A percentile compares a stretch with the other conserved stretches of the same genome.
Conservation (phyloP, 768 basidiomycete species). For the Wakefieldia striispora region DNA sequence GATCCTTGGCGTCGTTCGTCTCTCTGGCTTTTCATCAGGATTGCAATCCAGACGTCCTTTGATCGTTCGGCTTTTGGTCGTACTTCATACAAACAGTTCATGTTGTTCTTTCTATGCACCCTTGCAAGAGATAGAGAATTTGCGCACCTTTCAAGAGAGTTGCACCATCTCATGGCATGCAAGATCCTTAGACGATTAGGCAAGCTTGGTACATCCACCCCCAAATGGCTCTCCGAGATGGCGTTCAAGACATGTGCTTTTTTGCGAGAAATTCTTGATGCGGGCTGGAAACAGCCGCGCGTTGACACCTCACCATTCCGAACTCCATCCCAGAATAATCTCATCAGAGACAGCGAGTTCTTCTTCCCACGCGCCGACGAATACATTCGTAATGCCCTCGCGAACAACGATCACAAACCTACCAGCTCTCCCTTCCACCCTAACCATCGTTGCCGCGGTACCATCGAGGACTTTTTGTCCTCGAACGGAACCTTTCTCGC, state of each 20-base stretch:
- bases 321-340: conserved; percentile 1
- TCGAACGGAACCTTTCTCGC: conserved; percentile 2
- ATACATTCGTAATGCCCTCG: conserved; percentile 27
- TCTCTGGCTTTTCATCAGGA: conserved; percentile 34
- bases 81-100: conserved; percentile 45
- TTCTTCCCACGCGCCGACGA: conserved; percentile 29
- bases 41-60: conserved; percentile 28
- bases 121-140: conserved; percentile 20
- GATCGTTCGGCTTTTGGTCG: conserved; percentile 4
- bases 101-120: conserved; percentile 38
- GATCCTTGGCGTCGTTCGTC: conserved; percentile 30
- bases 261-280: conserved; percentile 22
- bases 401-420: conserved; percentile 3
- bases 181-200: conserved; percentile 18
- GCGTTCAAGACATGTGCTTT: conserved; percentile 32
- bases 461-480: no score
- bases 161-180: conserved; percentile 23
- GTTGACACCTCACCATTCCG: conserved; percentile 8
- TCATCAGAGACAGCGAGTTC: conserved; percentile 29
- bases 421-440: not conserved
- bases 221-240: conserved; percentile 35
- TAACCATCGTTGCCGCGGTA: not conserved
- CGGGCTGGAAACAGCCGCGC: conserved; percentile 28
- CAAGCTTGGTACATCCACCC: conserved; percentile 14
- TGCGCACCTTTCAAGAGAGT: conserved; percentile 11